Base-by-base conservation (phyloP, 2,329 filamentous ascomycete species). In the Claviceps maximensis region DNA sequence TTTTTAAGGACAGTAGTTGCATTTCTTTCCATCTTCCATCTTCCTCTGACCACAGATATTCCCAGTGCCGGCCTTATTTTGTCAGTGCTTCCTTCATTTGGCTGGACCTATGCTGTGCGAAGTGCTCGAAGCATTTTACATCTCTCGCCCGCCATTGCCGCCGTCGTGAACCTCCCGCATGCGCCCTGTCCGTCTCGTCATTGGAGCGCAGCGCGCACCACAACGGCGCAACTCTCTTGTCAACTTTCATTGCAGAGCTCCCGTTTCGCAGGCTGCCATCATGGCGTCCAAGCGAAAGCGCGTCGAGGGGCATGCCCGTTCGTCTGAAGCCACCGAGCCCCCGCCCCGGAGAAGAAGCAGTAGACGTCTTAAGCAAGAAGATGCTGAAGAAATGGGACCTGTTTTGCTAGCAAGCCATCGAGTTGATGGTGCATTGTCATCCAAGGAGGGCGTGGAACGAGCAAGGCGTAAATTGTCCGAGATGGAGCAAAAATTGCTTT, bases 401-500 rank as follows among this genome's bases (percentile, higher is more conserved):
- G 41, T 50, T 17, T 8, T 15, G 29, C 19, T 3, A n/a, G 27
- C 23, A 5, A 17, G 31, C 27, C 6, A 7, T 45, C 23, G 31
- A 12, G 9, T 19, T 13, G 49, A 41, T 8, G 31, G 21, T 7
- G 42, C 31, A 13, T 45, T 56, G 19, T 36, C 27, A 2, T 55
- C 56, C 2, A 57, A 45, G 8, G 60, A 66, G 10, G 63, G 62
- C 2, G 65, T 75, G 6, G 61, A 71, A 9, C 57, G 65, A 3
- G 72, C 72, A 19, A 67, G 74, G 55, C 66, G 68, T n/a, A 66
- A 69, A n/a, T 63, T 78, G 27, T 69, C 67, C 5, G 67, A 74
- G 57, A 77, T 78, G 73, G 76, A 78, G 47, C 63, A 69, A 17
- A 65, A 66, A n/a, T 60, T 79, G 2, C 68, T 70, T 29, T 65